Evolutionary conservation across 1,139 yeast species (phyloP), one percentile per base, ranked within the genome.

Genomic region (Yamadazyma siamensis): DNA sequence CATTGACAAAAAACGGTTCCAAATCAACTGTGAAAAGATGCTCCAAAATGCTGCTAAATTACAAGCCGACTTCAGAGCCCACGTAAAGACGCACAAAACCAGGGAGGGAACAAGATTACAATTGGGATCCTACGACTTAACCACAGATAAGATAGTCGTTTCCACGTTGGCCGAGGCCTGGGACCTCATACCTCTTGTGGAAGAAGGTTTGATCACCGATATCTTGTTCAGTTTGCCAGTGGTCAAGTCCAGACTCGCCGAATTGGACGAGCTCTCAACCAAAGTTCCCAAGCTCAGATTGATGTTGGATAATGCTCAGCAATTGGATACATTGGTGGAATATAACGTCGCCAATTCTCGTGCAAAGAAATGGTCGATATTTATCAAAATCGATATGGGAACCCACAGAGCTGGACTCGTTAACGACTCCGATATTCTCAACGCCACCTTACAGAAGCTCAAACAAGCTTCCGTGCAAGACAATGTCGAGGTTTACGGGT

Each of bases 31-130:
- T 31, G 47, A 50, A 9, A 47, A 46, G 21, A 64, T 64, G 70
- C 53, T 62, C 13, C 37, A 31, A 2, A 58, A 52, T 34, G 65
- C 67, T 6, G 21, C 31, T 4, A 38, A 43, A 1, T 43, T 65
- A 25, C 40, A 42, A 34, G 69, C 59, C 5, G 57, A 50, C 13
- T 80, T 75, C 52, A 59, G 89, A 34, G 80, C 85, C 3, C 94
- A 83, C 49, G 76, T 84, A 16, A 84, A 84, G 55, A 84, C 94
- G 1, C 89, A 82, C 52, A 84, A 83, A 53, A 66, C 55, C 48
- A 54, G 39, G 31, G 75, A 49, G 50, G 73, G 59, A 23, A 54
- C 48, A 13, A 41, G 25, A 42, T 54, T 49, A 10, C 69, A 65
- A 40, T 43, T 64, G 35, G 57, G 61, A 4, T 28, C 48, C 1